Evolutionary conservation across 2,329 filamentous ascomycete species (phyloP), one percentile per base, ranked within the genome.

Genomic region (Botrytis cinerea): DNA sequence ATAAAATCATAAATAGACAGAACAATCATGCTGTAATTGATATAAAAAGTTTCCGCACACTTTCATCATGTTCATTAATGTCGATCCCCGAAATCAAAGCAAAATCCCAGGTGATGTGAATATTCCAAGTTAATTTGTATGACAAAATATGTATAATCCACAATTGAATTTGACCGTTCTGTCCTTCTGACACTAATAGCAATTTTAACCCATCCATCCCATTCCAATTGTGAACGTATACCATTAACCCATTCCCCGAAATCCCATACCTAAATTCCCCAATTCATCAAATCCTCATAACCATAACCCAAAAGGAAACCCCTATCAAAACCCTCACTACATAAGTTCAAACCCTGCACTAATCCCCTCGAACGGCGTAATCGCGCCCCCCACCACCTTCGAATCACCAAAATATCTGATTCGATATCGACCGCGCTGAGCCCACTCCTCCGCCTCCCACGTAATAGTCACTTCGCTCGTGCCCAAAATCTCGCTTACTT

Each of bases 321-420:
- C 25, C 25, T 14, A 57, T n/a, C 20, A 10, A 70, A 12, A 12
- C 16, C 22, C 1, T 70, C n/a, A 54, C 25, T 25, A 40, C 32
- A 20, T 14, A 32, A 71, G 45, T 40, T 71, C 40, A 72, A 91
- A 92, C 70, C 81, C 82, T 66, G 85, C 84, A 79, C 91, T 92
- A 14, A 85, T 85, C 0, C 92, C 93, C 76, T 92, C 88, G 83
- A 97, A 96, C 4, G 87, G 81, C 57, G 84, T 88, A 57, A 96
- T 89, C 1, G 79, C 82, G 0, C 91, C 90, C 1, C 86, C 88
- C 43, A 87, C 46, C 57, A 25, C 80, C 87, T 95, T 98, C 4
- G 89, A 85, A 83, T 98, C 94, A 0, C 95, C 95, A 82, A 91
- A 95, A 80, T 98, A 98, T 83, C 86, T 89, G 63, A 97, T 82